These are phyloP conservation scores for Kazachstania psychrophila DNA, from an alignment of 805 yeast species.

Conservation along the genomic window DNA sequence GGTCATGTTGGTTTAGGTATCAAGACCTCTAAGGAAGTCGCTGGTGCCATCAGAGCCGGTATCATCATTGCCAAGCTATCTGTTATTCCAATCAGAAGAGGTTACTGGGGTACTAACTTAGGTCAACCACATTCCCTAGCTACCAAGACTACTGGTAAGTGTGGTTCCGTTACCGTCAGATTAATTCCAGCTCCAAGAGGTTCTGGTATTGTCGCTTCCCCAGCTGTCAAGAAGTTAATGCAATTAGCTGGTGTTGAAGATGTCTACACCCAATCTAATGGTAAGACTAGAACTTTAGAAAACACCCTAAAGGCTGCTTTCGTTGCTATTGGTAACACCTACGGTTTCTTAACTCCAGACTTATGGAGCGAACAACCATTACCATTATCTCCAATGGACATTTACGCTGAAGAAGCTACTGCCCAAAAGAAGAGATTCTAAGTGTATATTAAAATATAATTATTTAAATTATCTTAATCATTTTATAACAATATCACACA, in stretches of 20 bases:
- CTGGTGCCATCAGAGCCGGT: constrained; percentile 99
- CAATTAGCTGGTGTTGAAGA: constrained; percentile 99
- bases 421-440: constrained; percentile 69
- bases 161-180: constrained; percentile 99
- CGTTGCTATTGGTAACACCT: constrained; percentile 99
- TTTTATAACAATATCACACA: background rate
- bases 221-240: constrained; percentile 97
- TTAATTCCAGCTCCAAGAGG: constrained; percentile 99
- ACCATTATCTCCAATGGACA: constrained; percentile 88
- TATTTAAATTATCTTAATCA: background rate
- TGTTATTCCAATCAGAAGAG: constrained; percentile 99
- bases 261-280: constrained; percentile 96
- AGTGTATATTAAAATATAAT: constrained; percentile 21
- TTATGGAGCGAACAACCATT: constrained; percentile 85
- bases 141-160: constrained; percentile 97
- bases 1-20: constrained; percentile 99
- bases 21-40: constrained; percentile 99
- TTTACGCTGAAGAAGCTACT: constrained; percentile 79
- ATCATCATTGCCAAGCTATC: constrained; percentile 98
- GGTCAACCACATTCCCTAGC: constrained; percentile 99
- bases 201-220: constrained; percentile 99
- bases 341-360: constrained; percentile 99
- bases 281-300: constrained; percentile 99
- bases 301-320: constrained; percentile 99
- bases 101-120: constrained; percentile 99